Conservation (phyloP, 2,329 filamentous ascomycete genomes). For the Spiromastix sp. region DNA sequence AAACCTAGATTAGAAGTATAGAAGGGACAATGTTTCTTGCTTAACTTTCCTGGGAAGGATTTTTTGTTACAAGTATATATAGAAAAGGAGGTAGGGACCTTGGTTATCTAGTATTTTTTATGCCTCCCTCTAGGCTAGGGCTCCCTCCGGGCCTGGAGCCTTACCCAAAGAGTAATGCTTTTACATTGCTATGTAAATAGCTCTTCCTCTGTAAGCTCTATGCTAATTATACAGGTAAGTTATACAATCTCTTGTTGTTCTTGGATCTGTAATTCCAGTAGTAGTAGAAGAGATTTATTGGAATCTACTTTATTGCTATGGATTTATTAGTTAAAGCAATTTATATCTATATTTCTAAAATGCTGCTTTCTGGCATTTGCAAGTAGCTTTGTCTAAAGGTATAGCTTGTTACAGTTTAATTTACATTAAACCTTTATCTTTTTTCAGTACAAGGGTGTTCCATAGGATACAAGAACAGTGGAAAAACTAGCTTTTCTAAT, state of each 20-base stretch:
- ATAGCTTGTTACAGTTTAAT: background rate
- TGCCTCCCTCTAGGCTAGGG: background rate
- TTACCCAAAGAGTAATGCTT: background rate
- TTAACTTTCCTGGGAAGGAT: too few species aligned
- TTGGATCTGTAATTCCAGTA: background rate
- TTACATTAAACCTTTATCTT: slow-evolving; percentile 1
- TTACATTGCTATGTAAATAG: background rate
- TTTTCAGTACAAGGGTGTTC: background rate
- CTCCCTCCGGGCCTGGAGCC: background rate
- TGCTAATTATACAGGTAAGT: background rate
- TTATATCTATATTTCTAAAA: background rate
- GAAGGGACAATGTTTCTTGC: background rate
- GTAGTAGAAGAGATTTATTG: too few species aligned
- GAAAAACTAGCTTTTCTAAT: slow-evolving; percentile 1
- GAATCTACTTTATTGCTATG: background rate
- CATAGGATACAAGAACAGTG: background rate
- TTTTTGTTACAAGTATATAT: background rate
- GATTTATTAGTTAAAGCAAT: background rate
- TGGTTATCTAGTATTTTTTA: background rate
- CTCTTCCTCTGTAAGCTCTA: background rate
- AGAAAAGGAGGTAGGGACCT: background rate
- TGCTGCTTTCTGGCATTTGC: slow-evolving; percentile 1
- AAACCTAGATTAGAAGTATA: background rate
- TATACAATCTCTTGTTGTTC: background rate
- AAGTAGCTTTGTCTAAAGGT: slow-evolving; percentile 1